Base-by-base conservation (phyloP, 768 basidiomycete species). In the Austroboletus eburneus region DNA sequence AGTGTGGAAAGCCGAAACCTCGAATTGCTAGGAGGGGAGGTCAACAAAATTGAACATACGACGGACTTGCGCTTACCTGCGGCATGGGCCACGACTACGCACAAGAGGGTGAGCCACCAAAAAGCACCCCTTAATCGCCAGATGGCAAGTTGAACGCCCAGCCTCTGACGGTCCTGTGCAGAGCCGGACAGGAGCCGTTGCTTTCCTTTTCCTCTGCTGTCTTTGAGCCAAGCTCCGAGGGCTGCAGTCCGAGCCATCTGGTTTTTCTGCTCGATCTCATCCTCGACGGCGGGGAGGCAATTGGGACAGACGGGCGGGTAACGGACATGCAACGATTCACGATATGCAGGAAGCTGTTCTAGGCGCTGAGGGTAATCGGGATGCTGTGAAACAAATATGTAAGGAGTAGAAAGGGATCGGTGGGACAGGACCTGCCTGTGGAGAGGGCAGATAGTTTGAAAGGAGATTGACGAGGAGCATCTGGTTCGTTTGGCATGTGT, bases 401-500 rank as follows among this genome's bases (percentile, higher is more conserved):
- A n/a, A n/a, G n/a, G n/a, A n/a, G n/a, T n/a, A n/a, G n/a, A n/a
- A n/a, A n/a, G n/a, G n/a, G n/a, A n/a, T 24, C 32, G 47, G 30
- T 42, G 27, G 24, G 32, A 13, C 1, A 12, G 37, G 22, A 50
- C 84, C 55, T 60, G 91, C 91, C 49, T 78, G 76, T n/a, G 81
- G 77, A 21, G 80, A 69, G 9, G 92, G 92, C 1, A 95, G 76
- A 64, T 94, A 97, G 57, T 87, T 92, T 14, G 92, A 87, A 25
- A 97, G 70, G 45, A 97, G 78, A 64, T 92, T 90, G 50, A 88
- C 72, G 43, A 91, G 72, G 32, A 97, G 76, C 72, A 82, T 85
- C 59, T 96, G 93, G 66, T 97, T 97, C n/a, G 90, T 88, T 56
- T 86, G 83, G 64, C 94, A 96, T 7, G 80, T 80, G 56, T 86